phyloP scores from a whole-genome alignment of 2,329 filamentous ascomycete genomes.

The Chrysoporthe puriensis region DNA sequence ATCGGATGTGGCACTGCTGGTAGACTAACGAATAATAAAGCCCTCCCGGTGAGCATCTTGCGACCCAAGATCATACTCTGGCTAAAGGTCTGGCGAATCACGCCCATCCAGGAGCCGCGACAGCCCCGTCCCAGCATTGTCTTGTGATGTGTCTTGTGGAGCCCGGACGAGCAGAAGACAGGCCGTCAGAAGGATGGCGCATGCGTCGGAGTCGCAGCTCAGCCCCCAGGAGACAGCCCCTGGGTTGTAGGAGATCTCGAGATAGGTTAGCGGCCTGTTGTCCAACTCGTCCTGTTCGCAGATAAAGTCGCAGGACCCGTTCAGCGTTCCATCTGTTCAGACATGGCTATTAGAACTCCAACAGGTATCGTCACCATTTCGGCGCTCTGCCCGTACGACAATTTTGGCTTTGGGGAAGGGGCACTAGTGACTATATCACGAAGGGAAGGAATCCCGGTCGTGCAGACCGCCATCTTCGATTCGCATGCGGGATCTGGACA shows the following conservation, averaged over 20 bases:
- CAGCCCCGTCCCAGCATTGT: not conserved
- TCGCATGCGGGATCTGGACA: not conserved
- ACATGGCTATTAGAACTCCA: not conserved
- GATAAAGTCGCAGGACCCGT: not conserved
- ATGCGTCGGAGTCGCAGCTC: not conserved
- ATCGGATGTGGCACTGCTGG: not conserved
- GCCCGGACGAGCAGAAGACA: not conserved
- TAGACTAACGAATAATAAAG: not conserved
- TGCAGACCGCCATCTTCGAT: slow-evolving; percentile 19
- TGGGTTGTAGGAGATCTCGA: not conserved
- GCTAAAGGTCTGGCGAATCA: not conserved
- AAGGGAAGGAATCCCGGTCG: not conserved
- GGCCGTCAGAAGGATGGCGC: not conserved
- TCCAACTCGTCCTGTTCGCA: not conserved
- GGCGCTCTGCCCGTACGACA: not conserved
- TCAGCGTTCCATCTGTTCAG: not conserved
- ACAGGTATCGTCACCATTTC: not conserved
- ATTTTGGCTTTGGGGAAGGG: not conserved
- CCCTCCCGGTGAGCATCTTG: not conserved
- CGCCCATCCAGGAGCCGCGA: not conserved
- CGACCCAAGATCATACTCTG: not conserved
- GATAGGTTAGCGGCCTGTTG: not conserved
- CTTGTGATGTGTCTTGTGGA: slow-evolving; percentile 2
- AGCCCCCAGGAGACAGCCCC: not conserved
- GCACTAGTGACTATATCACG: not conserved